Evolutionary conservation across 306 rosid genomes (phyloP).

Genomic region (Trifolium pratense): DNA sequence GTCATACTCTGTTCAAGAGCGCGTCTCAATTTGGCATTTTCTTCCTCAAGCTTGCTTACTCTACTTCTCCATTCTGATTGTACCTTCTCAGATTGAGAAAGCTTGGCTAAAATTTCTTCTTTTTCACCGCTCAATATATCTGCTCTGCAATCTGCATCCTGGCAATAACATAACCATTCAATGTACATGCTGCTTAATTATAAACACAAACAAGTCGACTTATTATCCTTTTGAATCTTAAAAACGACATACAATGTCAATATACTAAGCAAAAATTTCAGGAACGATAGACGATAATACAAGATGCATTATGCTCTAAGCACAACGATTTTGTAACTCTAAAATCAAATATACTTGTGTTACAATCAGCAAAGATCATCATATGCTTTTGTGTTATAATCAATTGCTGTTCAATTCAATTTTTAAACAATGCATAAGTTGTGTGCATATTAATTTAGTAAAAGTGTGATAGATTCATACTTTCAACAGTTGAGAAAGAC

Average conservation of each 20-base stretch:
- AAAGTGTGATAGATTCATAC: conserved; percentile 52
- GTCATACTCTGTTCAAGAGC: conserved; percentile 98
- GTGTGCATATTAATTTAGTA: conserved; percentile 6
- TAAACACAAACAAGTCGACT: conserved; percentile 31
- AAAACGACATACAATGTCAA: conserved; percentile 6
- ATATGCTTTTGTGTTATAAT: conserved; percentile 22
- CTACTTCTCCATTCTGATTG: conserved; percentile 82
- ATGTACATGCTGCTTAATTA: conserved; percentile 11
- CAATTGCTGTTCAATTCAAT: background rate
- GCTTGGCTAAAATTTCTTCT: conserved; percentile 73
- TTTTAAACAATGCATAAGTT: conserved; percentile 3
- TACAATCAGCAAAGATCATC: conserved; percentile 15
- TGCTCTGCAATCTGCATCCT: conserved; percentile 74
- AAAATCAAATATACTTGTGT: conserved; percentile 21
- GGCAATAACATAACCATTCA: conserved; percentile 43
- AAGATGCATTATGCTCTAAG: conserved; percentile 20
- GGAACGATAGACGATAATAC: conserved; percentile 21
- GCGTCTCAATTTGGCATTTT: conserved; percentile 83
- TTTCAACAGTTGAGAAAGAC: conserved; percentile 64
- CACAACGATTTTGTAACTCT: background rate
- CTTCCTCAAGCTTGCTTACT: conserved; percentile 91
- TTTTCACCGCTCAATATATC: conserved; percentile 63
- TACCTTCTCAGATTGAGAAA: conserved; percentile 73
- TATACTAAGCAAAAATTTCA: conserved; percentile 15
- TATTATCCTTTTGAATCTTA: background rate